Conservation (phyloP, 805 yeast genomes). For the Myxozyma kluyveri region DNA sequence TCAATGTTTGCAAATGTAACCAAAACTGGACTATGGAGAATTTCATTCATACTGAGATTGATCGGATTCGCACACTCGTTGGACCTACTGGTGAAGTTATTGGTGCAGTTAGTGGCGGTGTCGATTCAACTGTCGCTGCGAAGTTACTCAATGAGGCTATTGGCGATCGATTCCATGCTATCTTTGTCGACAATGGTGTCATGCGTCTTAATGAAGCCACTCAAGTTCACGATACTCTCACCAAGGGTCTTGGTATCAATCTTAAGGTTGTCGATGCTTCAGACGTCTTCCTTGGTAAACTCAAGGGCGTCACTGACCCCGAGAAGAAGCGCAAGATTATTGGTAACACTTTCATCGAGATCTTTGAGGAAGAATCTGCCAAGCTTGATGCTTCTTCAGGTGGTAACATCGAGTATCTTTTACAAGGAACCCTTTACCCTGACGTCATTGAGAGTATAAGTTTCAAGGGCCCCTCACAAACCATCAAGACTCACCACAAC, state of each 20-base stretch:
- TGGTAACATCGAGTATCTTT: conserved; percentile 83
- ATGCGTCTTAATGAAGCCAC: conserved; percentile 92
- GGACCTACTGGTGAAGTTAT: conserved; percentile 98
- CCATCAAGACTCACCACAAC: conserved; percentile 98
- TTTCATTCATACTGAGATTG: conserved; percentile 94
- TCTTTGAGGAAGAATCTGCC: conserved; percentile 94
- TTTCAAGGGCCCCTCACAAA: conserved; percentile 99
- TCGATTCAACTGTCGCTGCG: conserved; percentile 98
- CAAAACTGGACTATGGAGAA: conserved; percentile 98
- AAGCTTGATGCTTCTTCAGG: conserved; percentile 86
- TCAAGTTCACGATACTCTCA: conserved; percentile 81
- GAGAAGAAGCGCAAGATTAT: conserved; percentile 98
- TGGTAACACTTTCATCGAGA: conserved; percentile 96
- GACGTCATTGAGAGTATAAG: conserved; percentile 98
- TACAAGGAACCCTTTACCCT: conserved; percentile 97
- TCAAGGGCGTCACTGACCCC: conserved; percentile 95
- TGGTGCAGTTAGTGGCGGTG: conserved; percentile 99
- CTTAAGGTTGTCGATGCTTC: conserved; percentile 92
- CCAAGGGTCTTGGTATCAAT: conserved; percentile 91
- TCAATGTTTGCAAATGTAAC: conserved; percentile 77
- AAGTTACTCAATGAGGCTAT: conserved; percentile 97
- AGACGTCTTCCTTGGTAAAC: conserved; percentile 79
- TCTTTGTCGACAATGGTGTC: conserved; percentile 96
- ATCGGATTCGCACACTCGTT: conserved; percentile 83
- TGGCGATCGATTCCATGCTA: conserved; percentile 98